Evolutionary conservation across 1,139 yeast genomes (phyloP).

Genomic region (Ogataea hybrid): DNA sequence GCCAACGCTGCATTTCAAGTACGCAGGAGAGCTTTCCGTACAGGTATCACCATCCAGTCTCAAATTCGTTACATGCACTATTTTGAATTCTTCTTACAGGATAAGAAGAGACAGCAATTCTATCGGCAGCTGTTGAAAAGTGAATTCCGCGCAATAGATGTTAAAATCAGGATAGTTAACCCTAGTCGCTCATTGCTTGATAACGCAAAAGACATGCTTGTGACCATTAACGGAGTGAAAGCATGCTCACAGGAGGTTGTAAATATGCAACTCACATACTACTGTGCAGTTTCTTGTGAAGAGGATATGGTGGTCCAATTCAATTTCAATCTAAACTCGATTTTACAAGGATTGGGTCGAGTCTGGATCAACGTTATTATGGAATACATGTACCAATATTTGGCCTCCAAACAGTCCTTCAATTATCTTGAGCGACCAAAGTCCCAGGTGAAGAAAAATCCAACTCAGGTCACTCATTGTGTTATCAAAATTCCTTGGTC

Average conservation of each 20-base stretch:
- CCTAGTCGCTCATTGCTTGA: slow-evolving; percentile 12
- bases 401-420: slow-evolving; percentile 5
- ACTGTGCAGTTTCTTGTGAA: background rate
- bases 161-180: slow-evolving; percentile 5
- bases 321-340: slow-evolving; percentile 2
- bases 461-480: slow-evolving; percentile 2
- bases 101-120: slow-evolving; percentile 6
- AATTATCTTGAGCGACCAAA: slow-evolving; percentile 5
- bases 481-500: slow-evolving; percentile 34
- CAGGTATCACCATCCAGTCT: slow-evolving; percentile 70
- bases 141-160: background rate
- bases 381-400: slow-evolving; percentile 11
- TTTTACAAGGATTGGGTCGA: slow-evolving; percentile 12
- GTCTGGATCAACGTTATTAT: slow-evolving; percentile 15
- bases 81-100: slow-evolving; percentile 27
- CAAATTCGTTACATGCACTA: slow-evolving; percentile 69
- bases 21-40: slow-evolving; percentile 44
- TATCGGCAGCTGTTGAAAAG: slow-evolving; percentile 8
- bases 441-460: background rate
- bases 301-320: slow-evolving; percentile 8
- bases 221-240: slow-evolving; percentile 1
- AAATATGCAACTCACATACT: background rate
- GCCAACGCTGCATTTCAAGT: slow-evolving; percentile 54
- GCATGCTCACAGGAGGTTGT: slow-evolving; percentile 2
- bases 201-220: slow-evolving; percentile 4